These are phyloP conservation scores for Candida patagonica DNA, from an alignment of 805 yeast genomes.

Conservation along the genomic window DNA sequence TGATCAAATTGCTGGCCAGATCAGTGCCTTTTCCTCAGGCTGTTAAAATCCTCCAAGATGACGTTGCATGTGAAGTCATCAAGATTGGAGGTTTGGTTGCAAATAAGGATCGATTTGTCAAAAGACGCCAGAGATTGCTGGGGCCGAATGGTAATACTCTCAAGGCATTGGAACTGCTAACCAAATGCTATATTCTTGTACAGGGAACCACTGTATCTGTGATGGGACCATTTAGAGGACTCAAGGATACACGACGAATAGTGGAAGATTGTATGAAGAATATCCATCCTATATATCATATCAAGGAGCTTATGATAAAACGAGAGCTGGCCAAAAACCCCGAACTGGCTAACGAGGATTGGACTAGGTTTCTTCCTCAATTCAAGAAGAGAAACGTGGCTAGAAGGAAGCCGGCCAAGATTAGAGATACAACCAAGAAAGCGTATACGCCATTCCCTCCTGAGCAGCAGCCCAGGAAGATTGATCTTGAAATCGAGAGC, in stretches of 20 bases:
- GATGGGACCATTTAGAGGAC: conserved; percentile 93
- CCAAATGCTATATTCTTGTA: conserved; percentile 91
- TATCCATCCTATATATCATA: conserved; percentile 95
- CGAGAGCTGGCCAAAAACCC: conserved; percentile 92
- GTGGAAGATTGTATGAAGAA: conserved; percentile 97
- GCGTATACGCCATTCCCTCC: conserved; percentile 99
- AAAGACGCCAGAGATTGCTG: conserved; percentile 90
- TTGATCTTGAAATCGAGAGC: conserved; percentile 93
- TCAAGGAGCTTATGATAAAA: conserved; percentile 95
- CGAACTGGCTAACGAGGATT: conserved; percentile 89
- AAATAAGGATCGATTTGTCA: conserved; percentile 88
- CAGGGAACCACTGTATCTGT: conserved; percentile 96
- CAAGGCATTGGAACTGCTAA: conserved; percentile 87
- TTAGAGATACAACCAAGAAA: conserved; percentile 61
- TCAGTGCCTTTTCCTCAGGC: conserved; percentile 98
- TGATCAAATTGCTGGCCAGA: conserved; percentile 86
- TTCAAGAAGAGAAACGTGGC: conserved; percentile 95
- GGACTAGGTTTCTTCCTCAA: conserved; percentile 94
- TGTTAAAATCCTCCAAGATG: conserved; percentile 81
- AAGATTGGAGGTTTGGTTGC: conserved; percentile 85
- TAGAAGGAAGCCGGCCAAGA: conserved; percentile 74
- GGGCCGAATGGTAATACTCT: conserved; percentile 97
- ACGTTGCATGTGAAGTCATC: conserved; percentile 89
- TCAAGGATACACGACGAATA: conserved; percentile 84
- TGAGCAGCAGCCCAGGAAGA: conserved; percentile 90